A percentile compares a stretch with the other conserved stretches of the same genome.
These are phyloP conservation scores for Coemansia sp. DNA, from an alignment of 192 early-diverging fungal genomes.

Conservation along the genomic window DNA sequence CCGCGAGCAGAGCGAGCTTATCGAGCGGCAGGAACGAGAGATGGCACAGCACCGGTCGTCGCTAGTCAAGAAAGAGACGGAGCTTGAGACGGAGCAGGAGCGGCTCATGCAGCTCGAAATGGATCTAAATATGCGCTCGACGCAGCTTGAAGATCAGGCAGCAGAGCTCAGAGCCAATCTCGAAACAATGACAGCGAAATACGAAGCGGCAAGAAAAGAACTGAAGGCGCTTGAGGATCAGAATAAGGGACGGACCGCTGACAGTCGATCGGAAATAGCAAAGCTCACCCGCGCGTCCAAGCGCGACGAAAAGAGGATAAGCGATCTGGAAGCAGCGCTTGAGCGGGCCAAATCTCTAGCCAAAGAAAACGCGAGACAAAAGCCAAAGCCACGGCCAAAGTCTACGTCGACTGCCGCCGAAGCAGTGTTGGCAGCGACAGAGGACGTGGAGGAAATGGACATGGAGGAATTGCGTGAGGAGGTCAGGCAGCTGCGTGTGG, in stretches of 20 bases:
- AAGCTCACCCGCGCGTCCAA: conserved; percentile 21
- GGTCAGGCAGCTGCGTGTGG: conserved; percentile 29
- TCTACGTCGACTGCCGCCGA: conserved; percentile 43
- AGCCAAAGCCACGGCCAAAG: conserved; percentile 27
- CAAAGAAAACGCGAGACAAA: conserved; percentile 13
- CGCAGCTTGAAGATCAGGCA: conserved; percentile 47
- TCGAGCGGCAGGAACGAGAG: conserved; percentile 34
- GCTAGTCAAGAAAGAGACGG: conserved; percentile 35
- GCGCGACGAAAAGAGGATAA: conserved; percentile 32
- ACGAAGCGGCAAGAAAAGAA: conserved; percentile 13
- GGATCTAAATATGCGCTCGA: conserved; percentile 39
- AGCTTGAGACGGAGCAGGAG: conserved; percentile 49
- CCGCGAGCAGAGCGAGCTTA: conserved; percentile 36
- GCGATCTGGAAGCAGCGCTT: conserved; percentile 27
- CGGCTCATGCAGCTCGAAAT: conserved; percentile 49
- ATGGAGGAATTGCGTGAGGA: conserved; percentile 39
- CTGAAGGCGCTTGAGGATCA: conserved; percentile 31
- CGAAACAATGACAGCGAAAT: conserved; percentile 14
- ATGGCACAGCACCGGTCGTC: conserved; percentile 31
- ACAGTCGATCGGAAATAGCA: conserved; percentile 24
- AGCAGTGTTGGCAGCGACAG: conserved; percentile 34
- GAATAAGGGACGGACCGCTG: conserved; percentile 22
- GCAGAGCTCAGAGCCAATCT: conserved; percentile 34
- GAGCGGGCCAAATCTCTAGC: conserved; percentile 19
- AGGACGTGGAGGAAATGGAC: conserved; percentile 37